A percentile compares a stretch with the other conserved stretches of the same genome.
phyloP scores from a whole-genome alignment of 2,329 filamentous ascomycete species.

The Stagonosporopsis tanaceti region DNA sequence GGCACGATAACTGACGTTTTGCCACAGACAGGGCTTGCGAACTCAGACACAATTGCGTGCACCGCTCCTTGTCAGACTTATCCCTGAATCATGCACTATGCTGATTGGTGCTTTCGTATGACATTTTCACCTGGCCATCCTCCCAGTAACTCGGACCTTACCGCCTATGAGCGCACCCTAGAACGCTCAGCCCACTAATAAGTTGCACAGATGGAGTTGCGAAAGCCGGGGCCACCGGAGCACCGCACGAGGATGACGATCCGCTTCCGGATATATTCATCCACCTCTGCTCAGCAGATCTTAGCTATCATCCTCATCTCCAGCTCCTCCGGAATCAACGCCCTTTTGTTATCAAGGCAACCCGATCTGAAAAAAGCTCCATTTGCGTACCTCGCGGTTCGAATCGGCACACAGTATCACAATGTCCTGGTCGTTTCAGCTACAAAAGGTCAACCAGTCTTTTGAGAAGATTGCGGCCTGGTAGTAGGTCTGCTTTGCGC shows the following conservation, averaged over 20 bases:
- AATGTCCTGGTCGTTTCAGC: constrained; percentile 44
- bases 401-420: neutral
- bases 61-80: constrained; percentile 17
- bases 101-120: constrained; percentile 15
- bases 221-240: constrained; percentile 28
- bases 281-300: constrained; percentile 11
- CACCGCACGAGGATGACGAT: constrained; percentile 25
- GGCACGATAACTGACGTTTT: constrained; percentile 12
- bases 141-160: constrained; percentile 17
- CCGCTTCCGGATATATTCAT: constrained; percentile 29
- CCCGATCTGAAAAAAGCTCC: neutral
- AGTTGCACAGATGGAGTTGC: constrained; percentile 26
- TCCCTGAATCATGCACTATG: constrained; percentile 4
- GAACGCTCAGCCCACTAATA: constrained; percentile 29
- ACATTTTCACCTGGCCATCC: constrained; percentile 21
- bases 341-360: neutral
- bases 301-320: neutral
- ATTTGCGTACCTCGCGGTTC: neutral
- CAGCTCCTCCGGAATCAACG: neutral
- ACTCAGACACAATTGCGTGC: constrained; percentile 8
- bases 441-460: constrained; percentile 44
- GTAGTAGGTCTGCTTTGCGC: constrained; percentile 35
- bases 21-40: constrained; percentile 4
- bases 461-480: constrained; percentile 44
- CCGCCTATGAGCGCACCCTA: constrained; percentile 23